Evolutionary conservation across 106 monocot genomes (phyloP).

Genomic region (Acorus gramineus): DNA sequence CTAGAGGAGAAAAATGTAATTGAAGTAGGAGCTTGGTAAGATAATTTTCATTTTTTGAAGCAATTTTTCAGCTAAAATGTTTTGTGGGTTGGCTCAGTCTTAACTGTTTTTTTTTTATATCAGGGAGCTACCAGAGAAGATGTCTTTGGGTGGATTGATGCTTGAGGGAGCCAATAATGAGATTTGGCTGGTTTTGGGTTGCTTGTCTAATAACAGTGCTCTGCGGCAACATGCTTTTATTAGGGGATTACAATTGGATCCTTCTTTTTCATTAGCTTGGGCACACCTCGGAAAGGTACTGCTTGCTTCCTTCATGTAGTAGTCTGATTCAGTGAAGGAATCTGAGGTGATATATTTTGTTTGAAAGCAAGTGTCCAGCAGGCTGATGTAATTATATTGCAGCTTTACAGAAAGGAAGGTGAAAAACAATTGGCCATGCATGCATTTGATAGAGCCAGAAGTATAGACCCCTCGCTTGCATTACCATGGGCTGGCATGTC

Average conservation of each 20-base stretch:
- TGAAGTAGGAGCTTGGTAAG: slow-evolving; percentile 41
- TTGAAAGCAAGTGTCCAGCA: not conserved
- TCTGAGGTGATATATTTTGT: not conserved
- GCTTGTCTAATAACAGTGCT: slow-evolving; percentile 40
- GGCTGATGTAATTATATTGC: slow-evolving; percentile 21
- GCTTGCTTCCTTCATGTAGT: too few relatives aligned
- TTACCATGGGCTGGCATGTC: slow-evolving; percentile 98
- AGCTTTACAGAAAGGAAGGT: slow-evolving; percentile 69
- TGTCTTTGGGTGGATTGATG: slow-evolving; percentile 65
- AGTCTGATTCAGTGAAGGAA: too few relatives aligned
- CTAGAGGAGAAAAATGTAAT: slow-evolving; percentile 23
- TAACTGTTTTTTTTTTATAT: slow-evolving; percentile 11
- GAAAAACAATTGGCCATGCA: slow-evolving; percentile 58
- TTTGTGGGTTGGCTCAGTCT: slow-evolving; percentile 1
- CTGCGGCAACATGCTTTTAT: slow-evolving; percentile 90
- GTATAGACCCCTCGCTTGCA: slow-evolving; percentile 89
- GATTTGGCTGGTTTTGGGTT: slow-evolving; percentile 68
- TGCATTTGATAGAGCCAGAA: slow-evolving; percentile 93
- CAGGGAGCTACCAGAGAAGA: slow-evolving; percentile 73
- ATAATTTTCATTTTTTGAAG: not conserved
- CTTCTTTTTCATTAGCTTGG: slow-evolving; percentile 72
- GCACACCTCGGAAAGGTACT: slow-evolving; percentile 95
- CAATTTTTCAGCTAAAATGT: not conserved
- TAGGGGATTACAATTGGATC: slow-evolving; percentile 75
- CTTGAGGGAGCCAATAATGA: slow-evolving; percentile 70